Evolutionary conservation across 2,329 filamentous ascomycete genomes (phyloP), one percentile per base, ranked within the genome.

Genomic region (Neonectria punicea): DNA sequence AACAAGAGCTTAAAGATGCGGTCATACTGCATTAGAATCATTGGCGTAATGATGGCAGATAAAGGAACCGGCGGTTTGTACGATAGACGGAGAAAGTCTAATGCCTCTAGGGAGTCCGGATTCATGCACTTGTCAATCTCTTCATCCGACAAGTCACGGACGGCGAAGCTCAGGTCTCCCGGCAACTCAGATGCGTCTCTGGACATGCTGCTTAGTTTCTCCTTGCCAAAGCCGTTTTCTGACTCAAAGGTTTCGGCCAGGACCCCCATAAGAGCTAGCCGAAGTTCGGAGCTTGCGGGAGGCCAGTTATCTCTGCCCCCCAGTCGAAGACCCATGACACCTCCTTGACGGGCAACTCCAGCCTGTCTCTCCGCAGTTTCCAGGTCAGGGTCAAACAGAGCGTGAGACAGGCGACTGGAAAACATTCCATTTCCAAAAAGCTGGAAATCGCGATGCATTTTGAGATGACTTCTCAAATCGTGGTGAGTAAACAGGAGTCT

Each of bases 81-180:
- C 50, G 94, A 92, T 8, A 99, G 82, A 2, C 93, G 89, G 16
- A 99, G 83, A 74, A 99, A 98, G 78, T 98, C 96, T n/a, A 98
- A 84, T 0, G 96, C 96, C 75, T 95, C 90, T 18, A 98, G 85
- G 0, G 91, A 92, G 75, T 93, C 87, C 0, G 93, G 90, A 72
- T 98, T 88, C 84, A 97, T 90, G 78, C 94, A 95, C 67, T 87
- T 89, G 57, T 93, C 88, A 53, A 97, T 92, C 71, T 98, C 94
- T 51, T 91, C 90, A 8, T 89, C 84, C 0, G 90, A 86, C 67
- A 98, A 85, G 70, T 95, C 91, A 41, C 96, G 91, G 25, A 99
- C 91, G 0, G 93, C 89, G 76, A 99, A 98, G 77, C 90, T 93
- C 32, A 94, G 79, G 25, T 90, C 89, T 0, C 92, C 91, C 0